Evolutionary conservation across 2,329 filamentous ascomycete genomes (phyloP), one percentile per base, ranked within the genome.

Genomic region (Aspergillus terreus): DNA sequence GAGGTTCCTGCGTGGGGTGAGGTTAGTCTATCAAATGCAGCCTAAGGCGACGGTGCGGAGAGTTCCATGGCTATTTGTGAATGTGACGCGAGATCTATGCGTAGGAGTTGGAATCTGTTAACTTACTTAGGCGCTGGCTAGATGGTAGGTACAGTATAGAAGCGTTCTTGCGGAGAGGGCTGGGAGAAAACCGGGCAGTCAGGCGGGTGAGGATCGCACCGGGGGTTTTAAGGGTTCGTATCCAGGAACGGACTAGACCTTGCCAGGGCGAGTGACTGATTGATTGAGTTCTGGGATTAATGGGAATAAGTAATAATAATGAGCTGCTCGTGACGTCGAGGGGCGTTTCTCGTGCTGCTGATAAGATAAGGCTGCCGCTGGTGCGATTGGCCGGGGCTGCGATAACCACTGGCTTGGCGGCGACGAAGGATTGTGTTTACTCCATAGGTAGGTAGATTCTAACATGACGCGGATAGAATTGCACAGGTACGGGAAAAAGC

Each of bases 291-390:
- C 40, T 42, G 17, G 40, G 17, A 42, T 42, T 42, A 42, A 42
- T 42, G 17, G 19, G 40, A 42, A 42, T 42, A 36, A 30, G 35
- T 25, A 36, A 47, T 40, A n/a, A 33, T 25, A 36, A 47, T 40
- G 27, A 33, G 35, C 30, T 27, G 46, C 21, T 32, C 38, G 48
- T 54, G 54, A 56, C 51, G 54, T 56, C 46, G 46, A 33, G 51
- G 50, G 57, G 54, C 52, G n/a, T 41, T 40, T 19, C 23, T 25
- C 57, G 57, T 58, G 47, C 53, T 32, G 23, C 33, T 58, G 65
- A 67, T 66, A 67, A 68, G 64, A 68, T 63, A 64, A 59, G 50
- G 50, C 17, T 2, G 7, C 17, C 21, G 23, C 6, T 30, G 7
- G 46, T 23, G 19, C 63, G 59, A 64, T 63, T 49, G 58, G 51